Conservation (phyloP, 129 eudicot species). For the Flaveria linearis region DNA sequence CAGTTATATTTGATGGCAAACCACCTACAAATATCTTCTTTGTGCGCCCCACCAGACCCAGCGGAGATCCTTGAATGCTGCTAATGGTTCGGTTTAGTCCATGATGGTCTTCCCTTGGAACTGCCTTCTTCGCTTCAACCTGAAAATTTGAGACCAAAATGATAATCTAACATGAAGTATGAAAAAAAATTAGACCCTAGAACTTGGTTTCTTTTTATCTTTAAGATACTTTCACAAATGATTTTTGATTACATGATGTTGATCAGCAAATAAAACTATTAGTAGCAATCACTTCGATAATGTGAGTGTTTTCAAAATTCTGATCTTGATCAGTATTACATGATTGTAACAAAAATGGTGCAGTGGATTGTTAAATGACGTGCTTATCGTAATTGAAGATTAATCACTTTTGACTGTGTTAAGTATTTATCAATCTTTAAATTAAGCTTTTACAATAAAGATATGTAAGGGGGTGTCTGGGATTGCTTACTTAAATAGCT, state of each 20-base stretch:
- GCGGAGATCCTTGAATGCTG: slow-evolving; percentile 73
- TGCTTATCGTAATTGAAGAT: background rate
- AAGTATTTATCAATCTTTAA: background rate
- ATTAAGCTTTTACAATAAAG: background rate
- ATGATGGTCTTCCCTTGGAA: slow-evolving; percentile 90
- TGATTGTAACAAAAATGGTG: background rate
- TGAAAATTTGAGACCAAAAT: slow-evolving; percentile 29
- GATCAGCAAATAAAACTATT: background rate
- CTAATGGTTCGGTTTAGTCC: slow-evolving; percentile 49
- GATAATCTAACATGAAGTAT: background rate
- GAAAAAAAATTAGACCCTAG: background rate
- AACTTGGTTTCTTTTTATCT: background rate
- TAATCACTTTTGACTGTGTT: background rate
- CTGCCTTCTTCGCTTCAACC: slow-evolving; percentile 99
- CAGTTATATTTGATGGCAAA: slow-evolving; percentile 79
- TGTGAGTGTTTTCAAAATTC: background rate
- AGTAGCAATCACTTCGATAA: background rate
- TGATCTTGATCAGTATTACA: background rate
- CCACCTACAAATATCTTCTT: slow-evolving; percentile 97
- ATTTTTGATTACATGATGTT: background rate
- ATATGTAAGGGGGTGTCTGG: background rate
- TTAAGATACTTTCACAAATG: background rate
- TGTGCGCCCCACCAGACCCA: slow-evolving; percentile 62
- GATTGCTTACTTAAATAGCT: background rate
- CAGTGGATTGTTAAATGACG: background rate